phyloP scores from a whole-genome alignment of 2,329 filamentous ascomycete species.

The Aspergillus oerlinghausenensis region DNA sequence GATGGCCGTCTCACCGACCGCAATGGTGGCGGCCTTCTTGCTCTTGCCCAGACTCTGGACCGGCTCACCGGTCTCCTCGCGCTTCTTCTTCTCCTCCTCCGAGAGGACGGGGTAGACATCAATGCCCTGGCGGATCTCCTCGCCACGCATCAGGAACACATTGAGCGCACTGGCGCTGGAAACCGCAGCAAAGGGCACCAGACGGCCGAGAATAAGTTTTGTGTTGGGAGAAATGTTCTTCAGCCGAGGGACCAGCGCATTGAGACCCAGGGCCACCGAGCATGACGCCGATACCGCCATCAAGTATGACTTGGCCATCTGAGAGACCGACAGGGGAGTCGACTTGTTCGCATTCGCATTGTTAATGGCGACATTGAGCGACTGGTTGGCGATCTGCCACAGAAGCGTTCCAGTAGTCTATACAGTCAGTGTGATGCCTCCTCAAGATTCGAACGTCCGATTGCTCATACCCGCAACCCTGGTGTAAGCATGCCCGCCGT shows the following conservation, averaged over 20 bases:
- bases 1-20: slow-evolving; percentile 87
- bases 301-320: slow-evolving; percentile 83
- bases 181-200: slow-evolving; percentile 94
- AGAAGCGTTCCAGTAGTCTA: slow-evolving; percentile 77
- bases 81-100: slow-evolving; percentile 61
- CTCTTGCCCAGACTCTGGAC: slow-evolving; percentile 76
- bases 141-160: slow-evolving; percentile 94
- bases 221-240: slow-evolving; percentile 71
- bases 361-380: slow-evolving; percentile 97
- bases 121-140: slow-evolving; percentile 90
- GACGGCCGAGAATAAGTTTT: slow-evolving; percentile 70
- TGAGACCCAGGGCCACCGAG: slow-evolving; percentile 86
- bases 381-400: slow-evolving; percentile 97
- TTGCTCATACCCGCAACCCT: slow-evolving; percentile 61
- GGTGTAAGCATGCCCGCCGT: slow-evolving; percentile 97
- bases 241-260: slow-evolving; percentile 80
- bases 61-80: slow-evolving; percentile 61
- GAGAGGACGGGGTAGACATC: slow-evolving; percentile 82
- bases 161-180: slow-evolving; percentile 88
- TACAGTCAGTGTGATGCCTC: neutral
- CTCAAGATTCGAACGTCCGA: neutral
- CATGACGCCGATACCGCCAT: slow-evolving; percentile 90
- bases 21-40: slow-evolving; percentile 79
- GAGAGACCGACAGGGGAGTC: slow-evolving; percentile 73
- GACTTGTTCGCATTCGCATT: slow-evolving; percentile 98